Evolutionary conservation across 805 yeast genomes (phyloP).

Genomic region (Lipomyces starkeyi): DNA sequence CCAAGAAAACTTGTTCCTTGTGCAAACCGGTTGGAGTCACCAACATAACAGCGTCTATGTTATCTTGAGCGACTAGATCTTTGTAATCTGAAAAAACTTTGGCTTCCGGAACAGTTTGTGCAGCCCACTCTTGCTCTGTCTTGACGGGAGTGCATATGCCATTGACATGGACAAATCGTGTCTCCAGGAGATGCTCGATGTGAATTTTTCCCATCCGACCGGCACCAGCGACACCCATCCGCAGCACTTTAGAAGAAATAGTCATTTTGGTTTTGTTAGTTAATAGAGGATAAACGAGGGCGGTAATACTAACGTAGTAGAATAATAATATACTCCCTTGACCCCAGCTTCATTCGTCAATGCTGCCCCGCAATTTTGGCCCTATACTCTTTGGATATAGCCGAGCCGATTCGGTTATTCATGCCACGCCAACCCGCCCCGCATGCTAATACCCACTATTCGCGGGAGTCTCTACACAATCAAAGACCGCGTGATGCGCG

Average conservation of each 20-base stretch:
- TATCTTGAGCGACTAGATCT: constrained; percentile 1
- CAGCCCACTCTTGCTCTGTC: constrained; percentile 16
- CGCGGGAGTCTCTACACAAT: too few relatives aligned
- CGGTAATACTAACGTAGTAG: too few relatives aligned
- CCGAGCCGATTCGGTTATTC: too few relatives aligned
- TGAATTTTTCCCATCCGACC: constrained; percentile 26
- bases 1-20: constrained; percentile 38
- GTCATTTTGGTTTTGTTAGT: too few relatives aligned
- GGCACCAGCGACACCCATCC: constrained; percentile 25
- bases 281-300: too few relatives aligned
- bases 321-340: too few relatives aligned
- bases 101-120: constrained; percentile 6
- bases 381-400: too few relatives aligned
- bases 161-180: constrained; percentile 4
- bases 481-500: too few relatives aligned
- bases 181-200: constrained; percentile 12
- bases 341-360: too few relatives aligned
- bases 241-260: not conserved
- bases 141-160: constrained; percentile 16
- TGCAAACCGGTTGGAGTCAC: constrained; percentile 41
- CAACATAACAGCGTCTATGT: constrained; percentile 40
- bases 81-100: constrained; percentile 10
- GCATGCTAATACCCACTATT: too few relatives aligned
- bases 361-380: too few relatives aligned
- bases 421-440: too few relatives aligned